Percentiles rank a stretch among this genome's conserved stretches.
phyloP scores from a whole-genome alignment of 176 grass and related monocot species.

The Cenchrus fungigraminus region DNA sequence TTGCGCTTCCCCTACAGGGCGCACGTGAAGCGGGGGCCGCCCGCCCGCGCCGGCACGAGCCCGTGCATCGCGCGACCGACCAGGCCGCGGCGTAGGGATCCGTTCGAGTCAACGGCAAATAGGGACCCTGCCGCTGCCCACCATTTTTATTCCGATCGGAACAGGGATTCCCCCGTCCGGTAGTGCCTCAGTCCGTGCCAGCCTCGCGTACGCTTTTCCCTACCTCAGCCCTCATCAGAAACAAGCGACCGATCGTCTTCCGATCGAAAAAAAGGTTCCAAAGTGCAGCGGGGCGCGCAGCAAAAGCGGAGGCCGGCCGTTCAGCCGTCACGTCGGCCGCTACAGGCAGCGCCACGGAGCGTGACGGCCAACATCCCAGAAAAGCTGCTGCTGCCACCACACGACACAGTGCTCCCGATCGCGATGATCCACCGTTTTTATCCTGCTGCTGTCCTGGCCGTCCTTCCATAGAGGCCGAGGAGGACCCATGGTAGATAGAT shows the following conservation, averaged over 20 bases:
- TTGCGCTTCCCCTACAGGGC: background rate
- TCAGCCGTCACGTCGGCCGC: slow-evolving; percentile 36
- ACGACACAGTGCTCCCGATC: slow-evolving; percentile 36
- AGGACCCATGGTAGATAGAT: background rate
- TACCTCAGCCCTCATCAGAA: background rate
- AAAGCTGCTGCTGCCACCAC: background rate
- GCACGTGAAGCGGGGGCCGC: slow-evolving; percentile 1
- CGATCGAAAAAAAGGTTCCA: background rate
- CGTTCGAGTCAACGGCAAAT: slow-evolving; percentile 43
- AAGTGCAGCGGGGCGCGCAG: slow-evolving; percentile 4
- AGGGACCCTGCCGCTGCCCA: background rate
- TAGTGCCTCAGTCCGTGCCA: background rate
- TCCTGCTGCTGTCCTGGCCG: background rate
- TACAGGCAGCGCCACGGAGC: background rate
- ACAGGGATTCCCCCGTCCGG: slow-evolving; percentile 8
- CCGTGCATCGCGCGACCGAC: slow-evolving; percentile 51
- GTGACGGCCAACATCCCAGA: background rate
- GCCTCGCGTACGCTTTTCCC: background rate
- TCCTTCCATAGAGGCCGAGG: background rate
- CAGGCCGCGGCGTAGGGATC: slow-evolving; percentile 33
- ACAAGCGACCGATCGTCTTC: background rate
- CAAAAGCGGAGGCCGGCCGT: background rate
- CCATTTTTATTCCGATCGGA: slow-evolving; percentile 12
- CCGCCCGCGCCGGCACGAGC: background rate
- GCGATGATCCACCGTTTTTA: slow-evolving; percentile 12